Base-by-base conservation (phyloP, 2,329 filamentous ascomycete genomes). In the Podosphaera fusca region DNA sequence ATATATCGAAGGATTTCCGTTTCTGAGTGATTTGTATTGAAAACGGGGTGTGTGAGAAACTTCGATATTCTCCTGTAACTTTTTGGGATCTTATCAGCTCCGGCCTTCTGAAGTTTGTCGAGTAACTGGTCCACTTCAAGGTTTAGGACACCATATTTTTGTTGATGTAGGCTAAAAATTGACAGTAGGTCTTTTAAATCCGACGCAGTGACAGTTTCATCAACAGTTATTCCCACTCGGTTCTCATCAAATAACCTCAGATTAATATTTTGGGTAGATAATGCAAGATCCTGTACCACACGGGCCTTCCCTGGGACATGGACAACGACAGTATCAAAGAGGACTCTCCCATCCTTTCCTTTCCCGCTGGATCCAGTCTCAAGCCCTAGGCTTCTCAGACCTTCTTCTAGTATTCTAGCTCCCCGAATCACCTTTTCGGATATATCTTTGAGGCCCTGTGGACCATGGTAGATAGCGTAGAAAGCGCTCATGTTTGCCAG, bases 401-500 rank as follows among this genome's bases (percentile, higher is more conserved):
- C 78, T 56, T 77, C 73, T 66, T 87, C 81, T 12, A 94, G 68
- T 38, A 84, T 75, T 60, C 81, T 77, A 33, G 87, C 80, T 66
- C 82, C 81, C 34, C 81, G 78, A 63, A 87, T 79, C 61, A 85
- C 78, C 61, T 82, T 80, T 68, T 89, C 78, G 0, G 90, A 89
- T 67, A 95, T 95, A 12, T 80, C 77, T 70, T 81, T 87, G 55
- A 96, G 72, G 21, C 89, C 88, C 56, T 80, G 70, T 0, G 90
- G 90, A 2, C 90, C 90, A 68, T 96, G 90, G 69, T 95, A 96
- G 56, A 95, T 76, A 56, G 88, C 89, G 67, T 95, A 96, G 73
- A 95, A 84, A 57, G 89, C 87, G 63, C 81, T 90, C 87, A 95
- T 95, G 70, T 96, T 96, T 42, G 90, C 90, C 55, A 95, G 75